Conservation (phyloP, 2,329 filamentous ascomycete genomes). For the Arthrinium phaeospermum region DNA sequence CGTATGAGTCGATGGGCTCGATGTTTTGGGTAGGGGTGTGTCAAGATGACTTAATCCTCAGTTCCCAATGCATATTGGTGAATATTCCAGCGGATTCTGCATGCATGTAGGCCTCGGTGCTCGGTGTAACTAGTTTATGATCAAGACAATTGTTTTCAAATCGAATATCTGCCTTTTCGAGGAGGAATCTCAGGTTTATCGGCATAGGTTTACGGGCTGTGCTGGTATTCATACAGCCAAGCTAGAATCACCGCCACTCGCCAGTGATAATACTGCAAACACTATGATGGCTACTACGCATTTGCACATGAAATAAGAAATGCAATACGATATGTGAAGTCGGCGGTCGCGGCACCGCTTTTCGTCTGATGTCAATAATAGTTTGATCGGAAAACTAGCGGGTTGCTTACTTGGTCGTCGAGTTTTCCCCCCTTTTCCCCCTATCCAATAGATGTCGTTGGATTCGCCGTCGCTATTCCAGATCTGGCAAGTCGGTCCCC, state of each 20-base stretch:
- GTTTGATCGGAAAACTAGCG: neutral
- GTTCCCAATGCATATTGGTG: neutral
- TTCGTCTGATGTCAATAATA: neutral
- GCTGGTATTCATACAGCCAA: too few species aligned
- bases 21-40: neutral
- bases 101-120: too few species aligned
- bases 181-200: neutral
- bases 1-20: neutral
- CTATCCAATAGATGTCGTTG: neutral
- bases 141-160: neutral
- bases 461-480: neutral
- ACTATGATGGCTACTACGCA: neutral
- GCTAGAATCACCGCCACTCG: neutral
- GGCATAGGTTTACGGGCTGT: too few species aligned
- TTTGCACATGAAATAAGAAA: neutral
- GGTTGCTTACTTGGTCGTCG: too few species aligned
- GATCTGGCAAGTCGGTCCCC: too few species aligned
- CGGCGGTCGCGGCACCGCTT: neutral
- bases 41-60: neutral
- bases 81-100: neutral
- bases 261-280: neutral
- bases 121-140: neutral
- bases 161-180: neutral
- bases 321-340: neutral
- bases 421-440: too few species aligned